Base-by-base conservation (phyloP, 352 stramenopile genomes). In the Globisporangium lucens region DNA sequence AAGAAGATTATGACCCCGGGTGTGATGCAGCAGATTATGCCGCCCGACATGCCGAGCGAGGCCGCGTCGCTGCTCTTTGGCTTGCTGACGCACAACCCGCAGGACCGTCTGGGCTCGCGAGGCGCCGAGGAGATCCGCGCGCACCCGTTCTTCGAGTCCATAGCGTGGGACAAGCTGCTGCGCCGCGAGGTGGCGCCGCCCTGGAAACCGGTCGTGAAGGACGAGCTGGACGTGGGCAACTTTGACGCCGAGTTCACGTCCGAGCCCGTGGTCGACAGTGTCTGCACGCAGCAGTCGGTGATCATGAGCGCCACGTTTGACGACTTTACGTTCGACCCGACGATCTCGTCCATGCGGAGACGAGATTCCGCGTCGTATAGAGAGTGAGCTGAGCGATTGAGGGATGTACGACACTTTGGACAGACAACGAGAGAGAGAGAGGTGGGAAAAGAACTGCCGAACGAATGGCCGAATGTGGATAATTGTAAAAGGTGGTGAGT, bases 1-100 rank as follows among this genome's bases (percentile, higher is more conserved):
- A 78, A 80, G 30, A 98, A 97, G 71, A 96, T 97, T 66, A 89
- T 95, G 79, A 94, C 87, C 4, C 83, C 75, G 3, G 79, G 75
- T 9, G 83, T 79, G 27, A 76, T 90, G 49, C 63, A 75, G 33
- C 76, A 76, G 27, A 85, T 87, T 63, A 82, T 96, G 69, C 84
- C 90, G 10, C 60, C 72, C 1, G 65, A 75, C n/a, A 86, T 97
- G 74, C 90, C 89, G 3, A 74, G 75, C 12, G 76, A 85, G 9
- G 89, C 90, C 0, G 82, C 78, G 27, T 85, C 82, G 38, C 70
- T 97, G 30, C 85, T 98, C 63, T 75, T 76, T 12, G 78, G 82
- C 1, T 75, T 97, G 15, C 71, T 98, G 3, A 82, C 79, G 38
- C 90, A 92, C 67, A 83, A 97, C 36, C 89, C 88, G 20, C 63